Base-by-base conservation (phyloP, 306 rosid species). In the Vachellia collinsii region DNA sequence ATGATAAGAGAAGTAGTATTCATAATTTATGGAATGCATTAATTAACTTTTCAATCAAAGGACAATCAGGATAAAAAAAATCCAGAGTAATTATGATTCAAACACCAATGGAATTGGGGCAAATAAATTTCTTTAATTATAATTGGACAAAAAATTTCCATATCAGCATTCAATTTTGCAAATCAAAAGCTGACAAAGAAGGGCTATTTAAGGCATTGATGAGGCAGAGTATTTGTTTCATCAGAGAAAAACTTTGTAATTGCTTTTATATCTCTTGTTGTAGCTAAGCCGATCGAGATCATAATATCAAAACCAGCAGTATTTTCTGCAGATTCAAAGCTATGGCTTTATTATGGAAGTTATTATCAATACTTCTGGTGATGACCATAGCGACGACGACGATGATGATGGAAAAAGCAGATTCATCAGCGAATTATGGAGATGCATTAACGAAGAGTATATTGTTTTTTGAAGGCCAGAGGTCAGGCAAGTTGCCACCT, bases 401-500 rank as follows among this genome's bases (percentile, higher is more conserved):
- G 34, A 3, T 58, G 13, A 34, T 62, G 65, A 29, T 29, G 42
- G 67, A 3, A 3, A 85, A 3, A 17, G 87, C 68, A 36, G 58
- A 3, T 82, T 73, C 87, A 20, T 73, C 87, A 20, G 4, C 13
- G 4, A 29, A 86, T 61, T 88, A 88, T 67, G 79, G 29, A 13
- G 88, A 86, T 1, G 91, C 94, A 0, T 77, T 88, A 43, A 56
- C 76, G 17, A 90, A 90, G 72, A 76, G 91, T 68, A 88, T 90
- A 19, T 74, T 85, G 70, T 90, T 86, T 36, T 88, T 56, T 70
- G 91, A 86, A 81, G 91, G 91, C 0, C 90, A 88, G 42, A 88
- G 91, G 53, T 90, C 91, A 0, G 90, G 91, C 0, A 88, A 84
- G 65, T 44, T 90, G 36, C 94, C 88, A 76, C 47, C 86, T 64